phyloP scores from a whole-genome alignment of 306 rosid genomes.

The Aeschynomene evenia region DNA sequence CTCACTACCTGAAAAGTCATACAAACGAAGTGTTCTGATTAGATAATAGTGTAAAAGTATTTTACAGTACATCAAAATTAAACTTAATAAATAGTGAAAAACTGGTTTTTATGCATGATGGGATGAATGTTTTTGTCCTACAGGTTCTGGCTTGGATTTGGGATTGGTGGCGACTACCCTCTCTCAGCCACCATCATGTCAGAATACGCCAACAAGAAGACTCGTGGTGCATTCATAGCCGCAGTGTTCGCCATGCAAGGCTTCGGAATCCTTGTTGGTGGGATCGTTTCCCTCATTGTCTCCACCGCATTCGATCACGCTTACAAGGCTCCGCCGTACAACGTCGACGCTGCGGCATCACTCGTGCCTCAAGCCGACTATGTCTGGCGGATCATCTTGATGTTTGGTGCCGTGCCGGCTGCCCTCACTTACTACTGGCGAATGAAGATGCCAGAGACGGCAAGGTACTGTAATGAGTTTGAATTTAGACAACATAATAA shows the following conservation, averaged over 20 bases:
- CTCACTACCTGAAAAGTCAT: too few relatives aligned
- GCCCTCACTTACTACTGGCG: slow-evolving; percentile 36
- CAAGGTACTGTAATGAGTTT: too few relatives aligned
- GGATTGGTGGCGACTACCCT: slow-evolving; percentile 42
- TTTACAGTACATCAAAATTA: too few relatives aligned
- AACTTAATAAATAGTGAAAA: too few relatives aligned
- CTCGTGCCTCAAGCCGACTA: slow-evolving; percentile 35
- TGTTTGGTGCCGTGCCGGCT: slow-evolving; percentile 40
- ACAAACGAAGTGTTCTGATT: too few relatives aligned
- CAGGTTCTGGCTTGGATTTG: slow-evolving; percentile 41
- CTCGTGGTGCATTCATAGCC: slow-evolving; percentile 36
- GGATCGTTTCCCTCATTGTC: slow-evolving; percentile 16
- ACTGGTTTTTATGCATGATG: too few relatives aligned
- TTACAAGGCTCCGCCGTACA: slow-evolving; percentile 26
- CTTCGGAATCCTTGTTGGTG: slow-evolving; percentile 32
- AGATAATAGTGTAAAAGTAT: too few relatives aligned
- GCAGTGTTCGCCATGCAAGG: slow-evolving; percentile 40
- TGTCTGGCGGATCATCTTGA: slow-evolving; percentile 35
- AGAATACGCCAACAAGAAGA: slow-evolving; percentile 31
- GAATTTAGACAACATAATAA: too few relatives aligned
- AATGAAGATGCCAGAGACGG: slow-evolving; percentile 43
- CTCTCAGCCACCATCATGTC: slow-evolving; percentile 44
- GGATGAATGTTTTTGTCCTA: not conserved
- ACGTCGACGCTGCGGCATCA: not conserved
- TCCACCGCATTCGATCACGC: slow-evolving; percentile 29